Evolutionary conservation across 169 alveolate species (phyloP).

Genomic region (Plasmodium malariae): DNA sequence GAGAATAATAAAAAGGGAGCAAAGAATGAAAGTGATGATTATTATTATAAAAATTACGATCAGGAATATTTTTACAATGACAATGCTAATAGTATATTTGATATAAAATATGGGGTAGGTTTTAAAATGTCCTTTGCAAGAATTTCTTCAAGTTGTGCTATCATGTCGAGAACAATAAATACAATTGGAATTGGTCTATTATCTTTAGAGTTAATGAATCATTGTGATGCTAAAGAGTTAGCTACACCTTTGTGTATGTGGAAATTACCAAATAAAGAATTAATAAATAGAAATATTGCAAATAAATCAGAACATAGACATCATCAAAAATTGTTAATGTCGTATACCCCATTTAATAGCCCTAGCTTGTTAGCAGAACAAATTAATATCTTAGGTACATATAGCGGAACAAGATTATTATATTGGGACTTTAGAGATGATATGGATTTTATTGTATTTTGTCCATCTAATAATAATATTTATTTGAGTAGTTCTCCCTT

Average conservation of each 20-base stretch:
- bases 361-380: constrained; percentile 91
- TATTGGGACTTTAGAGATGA: constrained; percentile 91
- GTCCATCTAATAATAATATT: constrained; percentile 83
- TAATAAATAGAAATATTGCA: constrained; percentile 88
- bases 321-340: constrained; percentile 91
- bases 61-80: constrained; percentile 67
- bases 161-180: constrained; percentile 90
- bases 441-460: constrained; percentile 84
- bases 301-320: constrained; percentile 90
- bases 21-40: constrained; percentile 3
- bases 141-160: constrained; percentile 89
- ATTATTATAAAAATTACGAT: constrained; percentile 44
- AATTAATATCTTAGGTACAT: constrained; percentile 88
- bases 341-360: constrained; percentile 90
- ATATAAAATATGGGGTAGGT: constrained; percentile 88
- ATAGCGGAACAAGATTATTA: constrained; percentile 89
- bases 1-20: neutral
- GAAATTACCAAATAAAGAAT: constrained; percentile 91
- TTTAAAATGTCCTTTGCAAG: constrained; percentile 92
- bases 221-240: constrained; percentile 86
- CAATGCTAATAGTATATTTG: constrained; percentile 57
- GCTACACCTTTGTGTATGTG: constrained; percentile 91
- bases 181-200: constrained; percentile 92
- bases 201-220: constrained; percentile 87
- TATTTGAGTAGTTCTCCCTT: constrained; percentile 81